These are phyloP conservation scores for Postia placenta DNA, from an alignment of 768 basidiomycete genomes.

Conservation along the genomic window DNA sequence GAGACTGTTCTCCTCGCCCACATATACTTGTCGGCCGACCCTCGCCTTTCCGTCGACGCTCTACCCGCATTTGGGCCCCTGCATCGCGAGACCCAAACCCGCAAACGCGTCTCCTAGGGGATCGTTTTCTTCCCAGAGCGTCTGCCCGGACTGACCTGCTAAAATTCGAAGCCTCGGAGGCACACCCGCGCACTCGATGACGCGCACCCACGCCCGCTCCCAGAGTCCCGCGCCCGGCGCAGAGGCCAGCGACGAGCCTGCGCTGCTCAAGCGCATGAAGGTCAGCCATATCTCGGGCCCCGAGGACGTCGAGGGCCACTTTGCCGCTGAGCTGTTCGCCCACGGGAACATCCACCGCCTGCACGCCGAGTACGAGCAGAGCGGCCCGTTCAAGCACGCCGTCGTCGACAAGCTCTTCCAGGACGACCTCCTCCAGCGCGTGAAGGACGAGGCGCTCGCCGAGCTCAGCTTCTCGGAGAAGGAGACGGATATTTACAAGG, in stretches of 20 bases:
- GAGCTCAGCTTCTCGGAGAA: slow-evolving; percentile 86
- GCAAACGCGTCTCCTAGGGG: background rate
- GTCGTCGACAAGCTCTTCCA: slow-evolving; percentile 79
- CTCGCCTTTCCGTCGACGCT: background rate
- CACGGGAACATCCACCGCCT: slow-evolving; percentile 50
- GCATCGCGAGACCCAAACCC: background rate
- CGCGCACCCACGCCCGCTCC: slow-evolving; percentile 42
- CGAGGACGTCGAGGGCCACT: slow-evolving; percentile 26
- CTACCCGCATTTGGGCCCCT: no score
- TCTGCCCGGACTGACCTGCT: background rate
- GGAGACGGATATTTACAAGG: slow-evolving; percentile 99
- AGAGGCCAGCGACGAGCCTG: slow-evolving; percentile 26
- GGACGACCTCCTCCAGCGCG: slow-evolving; percentile 71
- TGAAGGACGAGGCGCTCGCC: slow-evolving; percentile 77
- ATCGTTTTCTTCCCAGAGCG: background rate
- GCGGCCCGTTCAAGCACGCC: slow-evolving; percentile 76
- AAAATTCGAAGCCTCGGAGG: background rate
- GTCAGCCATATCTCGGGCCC: slow-evolving; percentile 25
- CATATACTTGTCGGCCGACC: slow-evolving; percentile 9
- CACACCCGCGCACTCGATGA: slow-evolving; percentile 24
- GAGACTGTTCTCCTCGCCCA: slow-evolving; percentile 10
- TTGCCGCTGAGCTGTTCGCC: slow-evolving; percentile 53
- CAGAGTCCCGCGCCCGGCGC: slow-evolving; percentile 31
- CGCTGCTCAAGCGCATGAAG: slow-evolving; percentile 32
- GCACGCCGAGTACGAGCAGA: slow-evolving; percentile 47